Conservation (phyloP, 179 eudicot genomes). For the Kewa caespitosa region DNA sequence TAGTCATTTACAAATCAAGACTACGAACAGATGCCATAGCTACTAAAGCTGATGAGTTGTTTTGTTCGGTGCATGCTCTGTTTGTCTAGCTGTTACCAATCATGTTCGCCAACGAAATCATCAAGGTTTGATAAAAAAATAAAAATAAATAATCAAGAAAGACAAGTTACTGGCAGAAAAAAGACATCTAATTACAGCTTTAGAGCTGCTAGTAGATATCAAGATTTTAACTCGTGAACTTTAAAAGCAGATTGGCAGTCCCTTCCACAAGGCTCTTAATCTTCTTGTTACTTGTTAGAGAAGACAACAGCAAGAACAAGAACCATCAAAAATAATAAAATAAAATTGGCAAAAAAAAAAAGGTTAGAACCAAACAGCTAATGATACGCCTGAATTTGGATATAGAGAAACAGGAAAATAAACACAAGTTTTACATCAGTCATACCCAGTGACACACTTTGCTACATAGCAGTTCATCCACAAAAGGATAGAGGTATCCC, state of each 20-base stretch:
- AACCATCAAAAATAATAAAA: not conserved
- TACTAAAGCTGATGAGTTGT: too few species aligned
- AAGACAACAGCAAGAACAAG: not conserved
- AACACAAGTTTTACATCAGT: conserved; percentile 24
- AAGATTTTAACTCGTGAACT: not conserved
- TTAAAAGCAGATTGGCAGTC: not conserved
- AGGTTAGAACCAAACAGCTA: not conserved
- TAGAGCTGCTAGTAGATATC: not conserved
- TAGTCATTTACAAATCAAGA: too few species aligned
- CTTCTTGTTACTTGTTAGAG: not conserved
- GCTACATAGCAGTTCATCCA: conserved; percentile 75
- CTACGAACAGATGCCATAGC: too few species aligned
- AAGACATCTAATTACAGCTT: conserved; percentile 1
- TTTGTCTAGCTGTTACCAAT: too few species aligned
- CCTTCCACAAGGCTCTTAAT: not conserved
- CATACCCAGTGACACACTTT: conserved; percentile 99
- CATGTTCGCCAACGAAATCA: too few species aligned
- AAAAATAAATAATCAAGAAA: not conserved
- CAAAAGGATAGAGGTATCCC: conserved; percentile 79
- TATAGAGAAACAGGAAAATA: not conserved
- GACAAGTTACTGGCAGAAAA: not conserved
- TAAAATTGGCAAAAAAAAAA: not conserved
- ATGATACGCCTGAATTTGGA: not conserved
- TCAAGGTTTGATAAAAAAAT: not conserved
- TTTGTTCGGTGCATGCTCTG: not conserved